Percentiles rank a stretch among this genome's conserved stretches.
These are phyloP conservation scores for Claviceps humidiphila DNA, from an alignment of 2,329 filamentous ascomycete species.

Conservation along the genomic window DNA sequence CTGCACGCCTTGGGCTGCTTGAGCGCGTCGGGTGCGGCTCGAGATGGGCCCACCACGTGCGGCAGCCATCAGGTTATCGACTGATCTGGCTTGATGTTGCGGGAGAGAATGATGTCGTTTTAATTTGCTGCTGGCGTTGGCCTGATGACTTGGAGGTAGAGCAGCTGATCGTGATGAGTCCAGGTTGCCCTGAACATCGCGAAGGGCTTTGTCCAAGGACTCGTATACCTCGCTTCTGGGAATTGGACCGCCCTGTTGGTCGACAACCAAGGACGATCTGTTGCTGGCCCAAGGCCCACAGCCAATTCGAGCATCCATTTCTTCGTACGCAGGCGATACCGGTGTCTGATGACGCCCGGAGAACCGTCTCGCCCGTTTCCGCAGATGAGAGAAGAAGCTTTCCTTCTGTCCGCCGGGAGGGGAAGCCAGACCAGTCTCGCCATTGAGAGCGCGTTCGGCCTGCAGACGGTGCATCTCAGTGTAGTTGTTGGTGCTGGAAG, in stretches of 20 bases:
- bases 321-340: slow-evolving; percentile 66
- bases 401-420: slow-evolving; percentile 75
- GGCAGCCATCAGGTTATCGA: slow-evolving; percentile 48
- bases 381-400: slow-evolving; percentile 93
- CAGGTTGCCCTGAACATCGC: slow-evolving; percentile 37
- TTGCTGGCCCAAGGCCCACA: slow-evolving; percentile 83
- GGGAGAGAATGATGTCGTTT: slow-evolving; percentile 55
- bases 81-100: slow-evolving; percentile 48
- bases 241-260: slow-evolving; percentile 37
- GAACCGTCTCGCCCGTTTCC: slow-evolving; percentile 82
- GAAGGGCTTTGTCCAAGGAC: slow-evolving; percentile 44
- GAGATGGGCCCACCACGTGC: slow-evolving; percentile 53
- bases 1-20: slow-evolving; percentile 60
- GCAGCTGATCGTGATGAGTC: slow-evolving; percentile 29
- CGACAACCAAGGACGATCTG: slow-evolving; percentile 70
- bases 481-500: slow-evolving; percentile 87
- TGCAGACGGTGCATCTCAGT: slow-evolving; percentile 80
- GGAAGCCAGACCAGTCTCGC: slow-evolving; percentile 60
- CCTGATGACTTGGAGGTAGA: slow-evolving; percentile 40
- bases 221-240: slow-evolving; percentile 46
- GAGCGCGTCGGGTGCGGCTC: slow-evolving; percentile 65
- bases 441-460: slow-evolving; percentile 80
- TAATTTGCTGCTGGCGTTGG: slow-evolving; percentile 34
- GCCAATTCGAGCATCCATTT: slow-evolving; percentile 84
- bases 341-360: slow-evolving; percentile 82